A percentile compares a stretch with the other conserved stretches of the same genome.
Evolutionary conservation across 2,329 filamentous ascomycete genomes (phyloP).

Genomic region (Exophiala calicioides): DNA sequence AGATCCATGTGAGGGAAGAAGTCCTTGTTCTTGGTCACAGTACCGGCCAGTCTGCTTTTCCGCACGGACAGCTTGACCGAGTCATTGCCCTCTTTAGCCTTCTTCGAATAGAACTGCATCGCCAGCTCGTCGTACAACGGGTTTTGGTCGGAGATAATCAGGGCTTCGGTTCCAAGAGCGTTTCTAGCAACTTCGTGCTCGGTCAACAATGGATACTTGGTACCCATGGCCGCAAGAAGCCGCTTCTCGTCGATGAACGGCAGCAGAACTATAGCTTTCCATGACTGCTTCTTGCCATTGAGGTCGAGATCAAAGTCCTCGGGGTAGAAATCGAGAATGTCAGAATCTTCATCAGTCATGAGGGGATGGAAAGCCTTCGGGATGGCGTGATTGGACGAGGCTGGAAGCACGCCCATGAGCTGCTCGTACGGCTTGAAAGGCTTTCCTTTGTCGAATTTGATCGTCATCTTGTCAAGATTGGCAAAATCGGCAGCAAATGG

Average conservation of each 20-base stretch:
- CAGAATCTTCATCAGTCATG: constrained; percentile 84
- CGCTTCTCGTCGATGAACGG: constrained; percentile 95
- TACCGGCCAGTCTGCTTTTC: constrained; percentile 74
- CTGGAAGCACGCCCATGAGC: constrained; percentile 95
- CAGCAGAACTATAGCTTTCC: constrained; percentile 91
- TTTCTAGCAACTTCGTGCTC: constrained; percentile 79
- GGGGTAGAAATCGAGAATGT: constrained; percentile 97
- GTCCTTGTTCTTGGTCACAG: constrained; percentile 75
- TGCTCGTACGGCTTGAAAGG: constrained; percentile 94
- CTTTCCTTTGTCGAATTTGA: constrained; percentile 78
- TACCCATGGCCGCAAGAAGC: constrained; percentile 76
- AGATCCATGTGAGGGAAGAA: constrained; percentile 84
- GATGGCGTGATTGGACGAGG: constrained; percentile 87
- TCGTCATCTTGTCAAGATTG: constrained; percentile 73
- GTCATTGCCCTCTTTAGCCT: constrained; percentile 58
- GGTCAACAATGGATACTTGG: constrained; percentile 77
- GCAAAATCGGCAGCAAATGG: constrained; percentile 96
- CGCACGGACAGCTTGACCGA: constrained; percentile 73
- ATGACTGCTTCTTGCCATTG: constrained; percentile 97
- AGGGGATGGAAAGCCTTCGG: constrained; percentile 84
- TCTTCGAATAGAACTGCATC: constrained; percentile 88
- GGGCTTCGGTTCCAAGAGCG: constrained; percentile 72
- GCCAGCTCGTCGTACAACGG: constrained; percentile 83
- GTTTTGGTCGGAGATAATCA: constrained; percentile 82
- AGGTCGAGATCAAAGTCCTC: constrained; percentile 90